Evolutionary conservation across 2,329 filamentous ascomycete species (phyloP).

Genomic region (Apiospora phragmitis): DNA sequence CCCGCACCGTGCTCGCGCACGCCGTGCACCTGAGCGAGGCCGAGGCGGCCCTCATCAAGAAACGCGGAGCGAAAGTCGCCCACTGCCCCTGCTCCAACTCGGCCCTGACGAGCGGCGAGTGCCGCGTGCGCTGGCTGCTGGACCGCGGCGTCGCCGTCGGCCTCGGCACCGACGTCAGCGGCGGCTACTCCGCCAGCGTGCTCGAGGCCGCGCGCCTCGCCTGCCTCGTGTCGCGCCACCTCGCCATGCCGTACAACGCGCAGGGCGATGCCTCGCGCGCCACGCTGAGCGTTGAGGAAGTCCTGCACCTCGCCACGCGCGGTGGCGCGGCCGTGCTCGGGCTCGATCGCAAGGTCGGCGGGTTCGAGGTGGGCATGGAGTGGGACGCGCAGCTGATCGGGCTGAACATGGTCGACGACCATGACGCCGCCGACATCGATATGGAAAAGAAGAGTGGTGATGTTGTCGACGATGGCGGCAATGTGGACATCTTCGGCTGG

Average conservation of each 20-base stretch:
- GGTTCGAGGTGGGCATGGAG: constrained; percentile 82
- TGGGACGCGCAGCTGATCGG: constrained; percentile 88
- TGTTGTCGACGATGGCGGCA: constrained; percentile 72
- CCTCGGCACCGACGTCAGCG: constrained; percentile 86
- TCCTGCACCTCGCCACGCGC: constrained; percentile 80
- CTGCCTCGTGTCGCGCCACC: constrained; percentile 72
- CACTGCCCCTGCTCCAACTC: constrained; percentile 91
- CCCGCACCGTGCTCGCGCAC: constrained; percentile 81
- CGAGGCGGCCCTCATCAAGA: constrained; percentile 66
- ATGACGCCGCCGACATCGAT: constrained; percentile 17
- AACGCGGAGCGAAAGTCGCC: constrained; percentile 64
- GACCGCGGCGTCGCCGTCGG: constrained; percentile 77
- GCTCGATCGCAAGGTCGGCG: constrained; percentile 70
- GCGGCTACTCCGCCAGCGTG: constrained; percentile 80
- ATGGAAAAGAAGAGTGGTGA: constrained; percentile 68
- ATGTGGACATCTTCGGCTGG: constrained; percentile 88
- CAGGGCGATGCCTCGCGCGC: constrained; percentile 33
- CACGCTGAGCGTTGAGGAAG: constrained; percentile 83
- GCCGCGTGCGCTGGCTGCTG: constrained; percentile 73
- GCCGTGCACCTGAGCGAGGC: constrained; percentile 71
- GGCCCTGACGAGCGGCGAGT: constrained; percentile 76
- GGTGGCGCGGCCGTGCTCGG: constrained; percentile 84
- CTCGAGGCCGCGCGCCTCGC: constrained; percentile 84
- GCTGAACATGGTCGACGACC: constrained; percentile 53
- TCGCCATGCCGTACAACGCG: constrained; percentile 51